Evolutionary conservation across 768 basidiomycete species (phyloP).

Genomic region (Termitomyces eurrhizus): DNA sequence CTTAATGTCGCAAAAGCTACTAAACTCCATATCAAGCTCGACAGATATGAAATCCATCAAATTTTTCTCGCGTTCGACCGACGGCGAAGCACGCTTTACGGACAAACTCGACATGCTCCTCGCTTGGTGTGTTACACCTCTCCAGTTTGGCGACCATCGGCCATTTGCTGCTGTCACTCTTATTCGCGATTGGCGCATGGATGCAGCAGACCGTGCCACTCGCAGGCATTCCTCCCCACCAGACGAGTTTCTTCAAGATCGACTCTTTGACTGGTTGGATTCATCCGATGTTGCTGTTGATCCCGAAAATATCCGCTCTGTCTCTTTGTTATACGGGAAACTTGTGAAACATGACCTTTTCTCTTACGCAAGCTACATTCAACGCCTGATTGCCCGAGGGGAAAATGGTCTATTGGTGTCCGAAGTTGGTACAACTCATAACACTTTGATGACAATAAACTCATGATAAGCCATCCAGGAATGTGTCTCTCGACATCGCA

Average conservation of each 20-base stretch:
- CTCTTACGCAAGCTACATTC: slow-evolving; percentile 71
- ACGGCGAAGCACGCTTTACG: slow-evolving; percentile 44
- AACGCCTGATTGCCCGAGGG: slow-evolving; percentile 76
- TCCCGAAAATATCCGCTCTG: slow-evolving; percentile 47
- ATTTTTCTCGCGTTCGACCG: slow-evolving; percentile 51
- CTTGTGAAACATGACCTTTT: slow-evolving; percentile 69
- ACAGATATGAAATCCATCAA: slow-evolving; percentile 55
- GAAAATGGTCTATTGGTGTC: slow-evolving; percentile 54
- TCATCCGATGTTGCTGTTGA: slow-evolving; percentile 58
- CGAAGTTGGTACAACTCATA: slow-evolving; percentile 37
- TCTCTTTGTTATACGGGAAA: slow-evolving; percentile 68
- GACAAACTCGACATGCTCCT: slow-evolving; percentile 71
- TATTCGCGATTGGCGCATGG: slow-evolving; percentile 58
- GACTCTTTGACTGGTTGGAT: slow-evolving; percentile 81
- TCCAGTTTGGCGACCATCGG: slow-evolving; percentile 81
- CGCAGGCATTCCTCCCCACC: slow-evolving; percentile 59
- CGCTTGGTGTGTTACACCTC: slow-evolving; percentile 76
- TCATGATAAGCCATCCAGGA: slow-evolving; percentile 27
- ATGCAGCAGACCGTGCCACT: slow-evolving; percentile 57
- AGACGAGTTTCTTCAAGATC: slow-evolving; percentile 65
- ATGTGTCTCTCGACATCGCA: slow-evolving; percentile 57
- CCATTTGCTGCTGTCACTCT: slow-evolving; percentile 72
- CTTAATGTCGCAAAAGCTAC: slow-evolving; percentile 38
- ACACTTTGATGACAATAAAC: slow-evolving; percentile 9
- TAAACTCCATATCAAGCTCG: slow-evolving; percentile 70